These are phyloP conservation scores for Phaeosphaeriaceae sp. DNA, from an alignment of 2,329 filamentous ascomycete genomes.

Conservation along the genomic window DNA sequence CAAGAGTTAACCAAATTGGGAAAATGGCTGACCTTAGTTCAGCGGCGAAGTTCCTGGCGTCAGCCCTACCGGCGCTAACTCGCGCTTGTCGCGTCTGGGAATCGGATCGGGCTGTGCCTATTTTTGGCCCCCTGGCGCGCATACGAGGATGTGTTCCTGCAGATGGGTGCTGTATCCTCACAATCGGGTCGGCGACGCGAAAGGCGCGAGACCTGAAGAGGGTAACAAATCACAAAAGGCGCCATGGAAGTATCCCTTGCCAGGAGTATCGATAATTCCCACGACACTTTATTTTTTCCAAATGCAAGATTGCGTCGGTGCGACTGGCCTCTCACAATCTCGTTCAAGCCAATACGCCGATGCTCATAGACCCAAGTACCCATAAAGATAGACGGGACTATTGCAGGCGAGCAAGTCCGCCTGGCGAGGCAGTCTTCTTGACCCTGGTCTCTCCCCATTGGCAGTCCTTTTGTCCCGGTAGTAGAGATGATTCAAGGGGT, in stretches of 20 bases:
- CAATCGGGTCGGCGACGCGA: constrained; percentile 11
- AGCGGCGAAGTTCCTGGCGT: constrained; percentile 23
- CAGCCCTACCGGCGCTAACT: constrained; percentile 30
- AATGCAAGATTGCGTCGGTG: no score
- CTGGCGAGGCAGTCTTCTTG: neutral
- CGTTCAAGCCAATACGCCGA: no score
- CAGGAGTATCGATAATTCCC: no score
- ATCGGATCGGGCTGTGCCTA: constrained; percentile 24
- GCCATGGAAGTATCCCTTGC: no score
- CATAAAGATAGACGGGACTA: neutral
- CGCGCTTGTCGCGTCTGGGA: constrained; percentile 38
- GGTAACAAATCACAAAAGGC: neutral
- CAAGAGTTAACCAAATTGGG: constrained; percentile 10
- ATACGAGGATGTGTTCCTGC: constrained; percentile 14
- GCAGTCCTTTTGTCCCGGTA: constrained; percentile 1
- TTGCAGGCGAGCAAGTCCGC: constrained; percentile 4
- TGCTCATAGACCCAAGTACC: neutral
- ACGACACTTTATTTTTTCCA: no score
- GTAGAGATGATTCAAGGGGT: constrained; percentile 24
- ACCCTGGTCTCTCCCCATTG: neutral
- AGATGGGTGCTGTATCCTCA: constrained; percentile 8
- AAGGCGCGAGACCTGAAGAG: constrained; percentile 10
- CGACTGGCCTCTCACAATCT: no score
- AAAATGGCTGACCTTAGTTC: constrained; percentile 22
- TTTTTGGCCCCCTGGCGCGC: constrained; percentile 30